A percentile compares a stretch with the other conserved stretches of the same genome.
These are phyloP conservation scores for Exophiala mesophila DNA, from an alignment of 2,329 filamentous ascomycete genomes.

Conservation along the genomic window DNA sequence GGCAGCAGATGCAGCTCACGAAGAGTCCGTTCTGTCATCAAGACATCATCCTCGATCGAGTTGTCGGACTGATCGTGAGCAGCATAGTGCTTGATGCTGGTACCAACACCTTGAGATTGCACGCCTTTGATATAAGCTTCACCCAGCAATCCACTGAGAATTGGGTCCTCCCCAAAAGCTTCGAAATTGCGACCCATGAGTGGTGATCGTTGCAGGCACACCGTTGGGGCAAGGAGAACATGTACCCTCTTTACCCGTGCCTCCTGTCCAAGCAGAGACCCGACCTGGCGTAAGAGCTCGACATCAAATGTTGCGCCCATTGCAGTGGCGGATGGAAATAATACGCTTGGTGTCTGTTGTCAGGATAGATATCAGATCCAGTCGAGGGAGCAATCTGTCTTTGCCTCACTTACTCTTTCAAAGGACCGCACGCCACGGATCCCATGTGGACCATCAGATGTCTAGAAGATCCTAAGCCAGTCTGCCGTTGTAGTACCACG, in stretches of 20 bases:
- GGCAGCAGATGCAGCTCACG: constrained; percentile 61
- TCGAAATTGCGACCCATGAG: constrained; percentile 81
- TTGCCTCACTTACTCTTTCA: background rate
- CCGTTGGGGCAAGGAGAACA: constrained; percentile 68
- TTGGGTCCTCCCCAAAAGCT: constrained; percentile 76
- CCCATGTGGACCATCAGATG: background rate
- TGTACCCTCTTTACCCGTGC: constrained; percentile 70
- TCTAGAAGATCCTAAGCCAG: no score
- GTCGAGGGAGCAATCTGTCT: no score
- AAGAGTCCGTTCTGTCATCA: constrained; percentile 47
- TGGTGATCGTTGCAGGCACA: constrained; percentile 74
- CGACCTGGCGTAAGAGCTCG: constrained; percentile 62
- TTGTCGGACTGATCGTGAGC: constrained; percentile 43
- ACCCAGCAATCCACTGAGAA: constrained; percentile 67
- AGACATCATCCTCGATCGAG: constrained; percentile 35
- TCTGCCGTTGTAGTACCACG: no score
- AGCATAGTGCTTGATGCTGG: constrained; percentile 66
- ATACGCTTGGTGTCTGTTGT: background rate
- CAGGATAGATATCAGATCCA: no score
- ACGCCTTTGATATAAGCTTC: constrained; percentile 65
- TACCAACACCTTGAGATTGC: constrained; percentile 66
- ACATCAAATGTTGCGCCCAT: constrained; percentile 74
- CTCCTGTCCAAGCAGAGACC: constrained; percentile 65
- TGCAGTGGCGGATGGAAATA: background rate
- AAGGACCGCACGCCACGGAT: background rate